Conservation (phyloP, 179 eudicot genomes). For the Silene noctiflora region DNA sequence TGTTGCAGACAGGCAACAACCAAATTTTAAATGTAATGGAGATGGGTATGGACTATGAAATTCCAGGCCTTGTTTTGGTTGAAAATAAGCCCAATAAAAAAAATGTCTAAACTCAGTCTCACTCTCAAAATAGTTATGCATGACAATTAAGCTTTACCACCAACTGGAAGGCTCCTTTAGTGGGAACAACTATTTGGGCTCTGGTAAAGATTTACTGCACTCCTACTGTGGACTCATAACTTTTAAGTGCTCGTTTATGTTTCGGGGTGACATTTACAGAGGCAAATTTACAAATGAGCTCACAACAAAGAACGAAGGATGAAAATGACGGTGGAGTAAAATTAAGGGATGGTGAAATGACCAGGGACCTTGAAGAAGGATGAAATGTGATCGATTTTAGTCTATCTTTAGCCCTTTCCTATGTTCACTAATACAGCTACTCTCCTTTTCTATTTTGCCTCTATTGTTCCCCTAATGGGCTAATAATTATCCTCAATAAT, state of each 20-base stretch:
- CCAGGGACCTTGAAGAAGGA: too few species aligned
- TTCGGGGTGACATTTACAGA: too few species aligned
- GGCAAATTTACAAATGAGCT: not conserved
- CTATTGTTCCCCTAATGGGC: too few species aligned
- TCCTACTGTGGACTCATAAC: not conserved
- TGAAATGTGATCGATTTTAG: too few species aligned
- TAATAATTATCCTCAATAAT: too few species aligned
- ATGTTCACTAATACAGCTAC: too few species aligned
- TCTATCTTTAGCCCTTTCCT: too few species aligned
- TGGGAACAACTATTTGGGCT: not conserved
- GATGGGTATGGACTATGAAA: not conserved
- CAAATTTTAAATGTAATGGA: not conserved
- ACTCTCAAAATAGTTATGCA: not conserved
- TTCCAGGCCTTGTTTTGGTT: not conserved
- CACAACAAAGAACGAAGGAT: too few species aligned
- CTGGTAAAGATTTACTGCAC: not conserved
- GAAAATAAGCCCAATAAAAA: not conserved
- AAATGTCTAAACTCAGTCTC: not conserved
- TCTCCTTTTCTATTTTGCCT: too few species aligned
- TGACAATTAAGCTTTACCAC: not conserved
- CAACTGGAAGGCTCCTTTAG: too few species aligned
- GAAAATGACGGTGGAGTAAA: too few species aligned
- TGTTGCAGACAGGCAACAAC: not conserved
- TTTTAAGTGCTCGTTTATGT: not conserved
- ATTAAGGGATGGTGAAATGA: too few species aligned